These are phyloP conservation scores for Pseudocercospora eumusae DNA, from an alignment of 2,329 filamentous ascomycete species.

Conservation along the genomic window DNA sequence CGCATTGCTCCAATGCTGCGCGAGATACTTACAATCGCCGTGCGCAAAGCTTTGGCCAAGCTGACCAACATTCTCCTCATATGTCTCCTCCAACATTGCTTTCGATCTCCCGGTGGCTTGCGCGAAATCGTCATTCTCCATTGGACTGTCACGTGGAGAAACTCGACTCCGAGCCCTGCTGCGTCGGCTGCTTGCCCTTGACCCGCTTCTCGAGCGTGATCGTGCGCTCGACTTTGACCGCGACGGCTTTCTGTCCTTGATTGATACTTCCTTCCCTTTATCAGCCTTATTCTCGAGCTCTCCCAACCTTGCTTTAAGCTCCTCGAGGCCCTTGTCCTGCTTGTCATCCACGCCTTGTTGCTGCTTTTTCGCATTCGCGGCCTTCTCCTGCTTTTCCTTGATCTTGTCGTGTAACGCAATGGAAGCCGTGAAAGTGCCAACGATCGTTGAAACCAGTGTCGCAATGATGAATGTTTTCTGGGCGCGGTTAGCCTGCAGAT, in stretches of 20 bases:
- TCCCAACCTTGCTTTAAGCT: conserved; percentile 35
- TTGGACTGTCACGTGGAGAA: not conserved
- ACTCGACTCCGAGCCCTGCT: conserved; percentile 7
- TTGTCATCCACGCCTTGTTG: conserved; percentile 28
- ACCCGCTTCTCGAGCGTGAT: conserved; percentile 18
- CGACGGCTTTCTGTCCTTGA: conserved; percentile 19
- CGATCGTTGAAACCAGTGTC: conserved; percentile 47
- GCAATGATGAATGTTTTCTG: conserved; percentile 50
- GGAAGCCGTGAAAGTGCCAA: conserved; percentile 49
- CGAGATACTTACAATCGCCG: conserved; percentile 42
- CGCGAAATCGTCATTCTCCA: conserved; percentile 6
- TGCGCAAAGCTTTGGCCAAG: conserved; percentile 43
- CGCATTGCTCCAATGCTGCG: not conserved
- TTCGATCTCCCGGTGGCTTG: conserved; percentile 19
- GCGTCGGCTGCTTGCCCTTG: conserved; percentile 13
- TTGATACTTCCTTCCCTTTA: conserved; percentile 16
- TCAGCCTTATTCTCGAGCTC: conserved; percentile 22
- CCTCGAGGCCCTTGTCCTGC: conserved; percentile 31
- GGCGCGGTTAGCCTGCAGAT: not conserved
- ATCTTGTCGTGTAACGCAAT: conserved; percentile 48
- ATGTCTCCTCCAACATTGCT: conserved; percentile 29
- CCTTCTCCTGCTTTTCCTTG: conserved; percentile 36
- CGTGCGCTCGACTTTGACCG: conserved; percentile 23
- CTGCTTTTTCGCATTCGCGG: conserved; percentile 37
- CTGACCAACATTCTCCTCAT: conserved; percentile 28